Evolutionary conservation across 805 yeast species (phyloP), one percentile per base, ranked within the genome.

Genomic region (Saturnispora kantuleensis): DNA sequence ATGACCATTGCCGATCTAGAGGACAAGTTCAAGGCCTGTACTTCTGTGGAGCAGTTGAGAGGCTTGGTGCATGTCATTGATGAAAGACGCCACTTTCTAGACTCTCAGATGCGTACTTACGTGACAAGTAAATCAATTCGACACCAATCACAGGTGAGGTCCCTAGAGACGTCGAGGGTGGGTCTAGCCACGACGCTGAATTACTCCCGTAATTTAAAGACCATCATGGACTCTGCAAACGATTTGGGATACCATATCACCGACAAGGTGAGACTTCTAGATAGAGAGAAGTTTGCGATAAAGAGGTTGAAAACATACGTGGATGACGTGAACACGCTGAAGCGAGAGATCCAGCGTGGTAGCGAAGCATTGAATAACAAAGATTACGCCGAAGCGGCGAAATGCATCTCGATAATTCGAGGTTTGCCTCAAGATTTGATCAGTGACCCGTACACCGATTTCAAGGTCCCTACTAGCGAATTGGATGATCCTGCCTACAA

Each of bases 401-500:
- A 66, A 44, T 74, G 87, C 13, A 81, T 88, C 4, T 56, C 63
- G 13, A 66, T 65, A 26, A 77, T 82, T 4, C 65, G 73, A 39
- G 45, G 58, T 6, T 63, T 90, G 33, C 85, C 94, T 0, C 52
- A 60, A 1, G 71, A 68, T 1, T 57, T 83, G 12, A 66, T 71
- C 18, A 51, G 63, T 12, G 89, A 95, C 15, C 68, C 74, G 44
- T 88, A 82, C 60, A 90, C 95, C 2, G 73, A 79, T 41, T 78
- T 71, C 38, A 84, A 84, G 55, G 90, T 90, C 13, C 98, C 98
- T 0, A 79, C 95, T 0, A 69, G 83, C 10, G 94, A 86, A 45
- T 70, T 88, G 12, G 95, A 96, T 0, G 95, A 86, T 41, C 65
- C 74, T 42, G 97, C 98, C 0, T 56, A 59, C 9, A 70, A 64